Conservation (phyloP, 495 filamentous ascomycete species). For the Xylaria castorea region DNA sequence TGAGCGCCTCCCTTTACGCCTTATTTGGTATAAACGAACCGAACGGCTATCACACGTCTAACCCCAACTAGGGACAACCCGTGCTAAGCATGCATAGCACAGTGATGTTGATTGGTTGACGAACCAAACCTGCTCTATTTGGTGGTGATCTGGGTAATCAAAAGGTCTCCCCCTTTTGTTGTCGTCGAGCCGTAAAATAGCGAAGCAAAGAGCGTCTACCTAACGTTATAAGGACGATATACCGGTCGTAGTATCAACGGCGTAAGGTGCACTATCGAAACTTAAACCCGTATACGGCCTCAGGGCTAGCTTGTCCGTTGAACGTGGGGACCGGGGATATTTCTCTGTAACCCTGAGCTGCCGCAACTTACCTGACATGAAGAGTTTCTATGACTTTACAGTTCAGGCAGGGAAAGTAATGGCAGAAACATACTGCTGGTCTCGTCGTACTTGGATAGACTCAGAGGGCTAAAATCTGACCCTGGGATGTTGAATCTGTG, state of each 20-base stretch:
- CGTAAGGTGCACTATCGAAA: background rate
- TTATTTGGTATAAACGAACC: background rate
- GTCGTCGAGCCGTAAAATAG: background rate
- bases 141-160: background rate
- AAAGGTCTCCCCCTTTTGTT: background rate
- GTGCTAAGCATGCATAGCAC: background rate
- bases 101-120: background rate
- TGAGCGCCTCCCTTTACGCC: background rate
- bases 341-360: background rate
- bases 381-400: conserved; percentile 1
- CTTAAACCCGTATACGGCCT: background rate
- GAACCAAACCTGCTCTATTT: background rate
- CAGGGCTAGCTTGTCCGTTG: background rate
- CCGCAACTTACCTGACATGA: background rate
- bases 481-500: background rate
- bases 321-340: background rate
- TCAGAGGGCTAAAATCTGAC: background rate
- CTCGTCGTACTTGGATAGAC: background rate
- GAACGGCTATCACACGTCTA: background rate
- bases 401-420: background rate
- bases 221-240: background rate
- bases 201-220: background rate
- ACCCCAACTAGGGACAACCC: background rate
- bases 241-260: background rate
- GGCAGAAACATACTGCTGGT: background rate